Conservation (phyloP, 1,284 basidiomycete genomes). For the Papiliotrema laurentii region DNA sequence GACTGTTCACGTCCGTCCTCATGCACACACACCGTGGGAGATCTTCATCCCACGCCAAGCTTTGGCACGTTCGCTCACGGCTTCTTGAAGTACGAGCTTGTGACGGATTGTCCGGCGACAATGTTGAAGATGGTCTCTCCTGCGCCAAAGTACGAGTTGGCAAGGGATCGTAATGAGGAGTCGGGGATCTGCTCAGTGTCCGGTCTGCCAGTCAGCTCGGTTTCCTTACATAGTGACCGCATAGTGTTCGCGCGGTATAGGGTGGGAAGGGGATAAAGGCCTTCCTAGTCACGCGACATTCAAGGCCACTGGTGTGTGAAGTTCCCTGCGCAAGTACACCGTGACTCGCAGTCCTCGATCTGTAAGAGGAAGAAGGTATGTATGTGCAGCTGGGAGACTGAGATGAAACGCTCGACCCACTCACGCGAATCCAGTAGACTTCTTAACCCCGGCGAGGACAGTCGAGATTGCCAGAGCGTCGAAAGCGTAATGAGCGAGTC, state of each 20-base stretch:
- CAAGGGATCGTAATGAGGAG: conserved; percentile 65
- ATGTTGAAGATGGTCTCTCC: conserved; percentile 87
- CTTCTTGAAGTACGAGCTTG: conserved; percentile 63
- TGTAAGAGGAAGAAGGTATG: no score
- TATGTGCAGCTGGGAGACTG: background rate
- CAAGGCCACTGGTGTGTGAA: background rate
- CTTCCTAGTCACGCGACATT: background rate
- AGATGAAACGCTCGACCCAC: conserved; percentile 41
- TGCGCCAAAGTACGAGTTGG: conserved; percentile 75
- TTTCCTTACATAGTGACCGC: conserved; percentile 10
- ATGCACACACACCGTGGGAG: no score
- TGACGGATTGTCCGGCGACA: conserved; percentile 71
- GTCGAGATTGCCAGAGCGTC: conserved; percentile 86
- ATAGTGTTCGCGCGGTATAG: no score
- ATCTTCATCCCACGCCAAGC: no score
- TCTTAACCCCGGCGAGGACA: conserved; percentile 83
- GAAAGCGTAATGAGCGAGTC: conserved; percentile 74
- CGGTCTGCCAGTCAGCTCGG: conserved; percentile 52
- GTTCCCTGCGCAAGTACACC: no score
- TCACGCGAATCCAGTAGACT: conserved; percentile 83
- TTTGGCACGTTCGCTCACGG: conserved; percentile 1
- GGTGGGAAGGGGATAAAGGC: no score
- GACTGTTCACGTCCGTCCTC: no score
- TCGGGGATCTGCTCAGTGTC: conserved; percentile 67
- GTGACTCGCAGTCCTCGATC: no score